Evolutionary conservation across 805 yeast species (phyloP), one percentile per base, ranked within the genome.

Genomic region (Priceomyces fermenticarens): DNA sequence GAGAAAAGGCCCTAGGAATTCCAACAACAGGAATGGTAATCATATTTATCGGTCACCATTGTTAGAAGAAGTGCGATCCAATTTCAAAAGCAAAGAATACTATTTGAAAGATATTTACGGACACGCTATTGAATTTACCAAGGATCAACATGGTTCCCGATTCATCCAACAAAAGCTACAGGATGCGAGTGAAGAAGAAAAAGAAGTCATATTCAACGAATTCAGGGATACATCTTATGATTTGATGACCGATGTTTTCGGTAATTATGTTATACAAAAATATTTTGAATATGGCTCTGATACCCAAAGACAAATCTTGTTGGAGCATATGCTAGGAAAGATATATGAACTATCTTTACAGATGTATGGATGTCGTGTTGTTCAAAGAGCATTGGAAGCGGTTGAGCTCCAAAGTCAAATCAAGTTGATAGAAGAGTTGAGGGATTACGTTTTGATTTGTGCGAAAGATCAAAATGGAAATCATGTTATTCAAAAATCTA

Each of bases 301-400:
- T 17, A 74, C 79, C 16, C 97, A 91, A 58, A 80, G 77, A 54
- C 72, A 78, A 26, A 73, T 83, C 10, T 69, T 93, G 47, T 77
- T 88, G 39, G 82, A 77, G 30, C 71, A 74, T 40, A 84, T 89
- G 89, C 71, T 72, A 41, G 88, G 90, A 6, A 83, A 83, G 38
- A 80, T 93, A 55, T 75, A 85, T 46, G 75, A 74, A 14, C 69
- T 93, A 41, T 85, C 97, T 0, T 65, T 89, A 55, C 98, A 93
- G 57, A 91, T 91, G 97, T 93, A 93, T 62, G 98, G 98, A 2
- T 93, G 99, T 60, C 77, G 99, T 49, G 99, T 93, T 36, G 95
- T 93, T 28, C 99, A 93, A 65, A 78, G 88, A 55, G 97, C 97
- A 1, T 71, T 93, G 40, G 97, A 88, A 59, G 81, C 80, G 45